Base-by-base conservation (phyloP, 2,329 filamentous ascomycete genomes). In the Talaromyces marneffei region DNA sequence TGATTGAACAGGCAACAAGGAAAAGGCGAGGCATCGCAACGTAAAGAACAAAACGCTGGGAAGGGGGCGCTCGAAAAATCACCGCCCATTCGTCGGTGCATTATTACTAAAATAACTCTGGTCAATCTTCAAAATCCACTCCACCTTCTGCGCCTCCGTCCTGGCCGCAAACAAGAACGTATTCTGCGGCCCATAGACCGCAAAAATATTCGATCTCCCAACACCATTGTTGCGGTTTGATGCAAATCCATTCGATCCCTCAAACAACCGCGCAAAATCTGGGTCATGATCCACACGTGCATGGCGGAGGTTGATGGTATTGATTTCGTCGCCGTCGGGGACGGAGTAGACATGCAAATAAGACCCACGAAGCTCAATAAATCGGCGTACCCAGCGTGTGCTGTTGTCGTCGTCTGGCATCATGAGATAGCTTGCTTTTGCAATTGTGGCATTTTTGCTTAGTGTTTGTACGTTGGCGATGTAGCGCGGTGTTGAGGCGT, bases 91-190 rank as follows among this genome's bases (percentile, higher is more conserved):
- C 46, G 67, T 27, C 20, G 60, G 73, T 10, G 64, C 65, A 44
- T 66, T 63, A 60, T 67, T 74, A 63, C 74, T 77, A 68, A 86
- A 85, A 73, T 83, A 87, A 66, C 88, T 90, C 79, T 96, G 89
- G 75, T 99, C 94, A 68, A 99, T 91, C 70, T 89, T 88, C 75
- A 95, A 84, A 68, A 99, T 96, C 94, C 94, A 99, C 74, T 97
- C 94, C 68, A 92, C 88, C 80, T 97, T 96, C 75, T 97, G 92
- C 54, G 87, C 84, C 78, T 97, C 93, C 69, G 87, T 93, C 62
- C 92, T 83, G 25, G 92, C 90, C 14, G 92, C 91, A 74, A 99
- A 97, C 42, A 99, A 81, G 84, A 92, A 99, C 33, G 92, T 96
- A 75, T 97, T 97, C 74, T 94, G 89, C 63, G 89, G 90, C 44